A percentile compares a stretch with the other conserved stretches of the same genome.
Evolutionary conservation across 192 early-diverging fungal species (phyloP).

Genomic region (Coemansia sp.): DNA sequence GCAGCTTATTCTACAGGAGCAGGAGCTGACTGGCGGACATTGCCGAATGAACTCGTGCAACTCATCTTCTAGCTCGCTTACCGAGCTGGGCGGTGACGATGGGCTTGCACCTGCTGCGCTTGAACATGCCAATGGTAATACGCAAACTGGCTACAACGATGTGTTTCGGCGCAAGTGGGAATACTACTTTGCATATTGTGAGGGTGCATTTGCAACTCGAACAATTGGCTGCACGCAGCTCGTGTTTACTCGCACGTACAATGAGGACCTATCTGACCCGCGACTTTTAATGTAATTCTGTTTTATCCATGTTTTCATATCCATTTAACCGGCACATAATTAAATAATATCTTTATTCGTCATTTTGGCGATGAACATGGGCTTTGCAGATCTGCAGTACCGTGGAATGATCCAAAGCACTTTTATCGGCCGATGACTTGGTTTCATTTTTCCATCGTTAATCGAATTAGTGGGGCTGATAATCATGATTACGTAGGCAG

Average conservation of each 20-base stretch:
- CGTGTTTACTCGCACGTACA: slow-evolving; percentile 53
- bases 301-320: neutral
- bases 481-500: neutral
- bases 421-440: neutral
- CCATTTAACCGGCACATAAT: neutral
- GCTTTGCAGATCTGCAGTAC: too few relatives aligned
- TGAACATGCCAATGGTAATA: neutral
- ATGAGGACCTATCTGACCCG: slow-evolving; percentile 24
- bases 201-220: slow-evolving; percentile 70
- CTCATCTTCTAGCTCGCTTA: slow-evolving; percentile 15
- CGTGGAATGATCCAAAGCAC: too few relatives aligned
- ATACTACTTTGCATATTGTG: slow-evolving; percentile 81
- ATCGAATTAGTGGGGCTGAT: neutral
- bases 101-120: neutral
- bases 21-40: slow-evolving; percentile 39
- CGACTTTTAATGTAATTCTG: neutral
- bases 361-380: too few relatives aligned
- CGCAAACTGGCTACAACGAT: slow-evolving; percentile 45
- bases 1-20: slow-evolving; percentile 60
- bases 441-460: neutral
- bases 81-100: slow-evolving; percentile 1
- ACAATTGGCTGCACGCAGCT: slow-evolving; percentile 63
- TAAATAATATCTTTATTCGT: neutral
- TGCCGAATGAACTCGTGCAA: neutral
- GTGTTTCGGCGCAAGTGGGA: slow-evolving; percentile 75